These are phyloP conservation scores for Venturiaceae sp. DNA, from an alignment of 2,329 filamentous ascomycete genomes.

Conservation along the genomic window DNA sequence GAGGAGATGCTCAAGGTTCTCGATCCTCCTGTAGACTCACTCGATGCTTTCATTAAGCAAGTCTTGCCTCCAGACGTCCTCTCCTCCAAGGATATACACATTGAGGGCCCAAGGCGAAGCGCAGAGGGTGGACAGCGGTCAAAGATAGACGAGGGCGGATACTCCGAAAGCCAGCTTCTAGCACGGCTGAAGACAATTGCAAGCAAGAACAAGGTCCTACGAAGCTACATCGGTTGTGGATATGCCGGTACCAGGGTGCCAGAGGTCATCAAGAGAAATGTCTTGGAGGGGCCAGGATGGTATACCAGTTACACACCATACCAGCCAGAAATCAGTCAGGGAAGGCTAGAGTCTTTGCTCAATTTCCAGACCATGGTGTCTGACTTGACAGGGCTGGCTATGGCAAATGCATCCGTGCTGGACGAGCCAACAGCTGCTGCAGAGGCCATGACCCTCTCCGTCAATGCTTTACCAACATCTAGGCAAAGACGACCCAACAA, in stretches of 20 bases:
- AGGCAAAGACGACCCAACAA: constrained; percentile 67
- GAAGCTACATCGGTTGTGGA: constrained; percentile 72
- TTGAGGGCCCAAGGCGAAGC: constrained; percentile 33
- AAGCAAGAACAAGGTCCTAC: constrained; percentile 50
- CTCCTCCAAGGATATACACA: constrained; percentile 52
- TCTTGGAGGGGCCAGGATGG: constrained; percentile 90
- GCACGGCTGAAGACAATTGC: constrained; percentile 44
- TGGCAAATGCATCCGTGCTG: constrained; percentile 82
- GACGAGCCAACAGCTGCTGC: constrained; percentile 89
- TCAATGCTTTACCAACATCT: constrained; percentile 62
- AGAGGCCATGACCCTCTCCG: constrained; percentile 89
- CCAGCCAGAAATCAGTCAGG: constrained; percentile 95
- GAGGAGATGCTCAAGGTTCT: constrained; percentile 72
- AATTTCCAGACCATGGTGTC: constrained; percentile 94
- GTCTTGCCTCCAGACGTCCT: constrained; percentile 76
- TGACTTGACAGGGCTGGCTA: constrained; percentile 76
- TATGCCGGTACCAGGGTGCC: constrained; percentile 85
- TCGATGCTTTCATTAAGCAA: constrained; percentile 78
- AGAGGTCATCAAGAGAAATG: constrained; percentile 83
- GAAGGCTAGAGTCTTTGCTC: constrained; percentile 78
- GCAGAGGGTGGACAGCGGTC: background rate
- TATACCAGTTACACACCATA: constrained; percentile 98
- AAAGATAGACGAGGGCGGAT: constrained; percentile 26
- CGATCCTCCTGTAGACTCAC: constrained; percentile 58
- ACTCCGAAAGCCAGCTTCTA: constrained; percentile 52